Evolutionary conservation across 2,329 filamentous ascomycete genomes (phyloP), one percentile per base, ranked within the genome.

Genomic region (Fusarium mundagurra): DNA sequence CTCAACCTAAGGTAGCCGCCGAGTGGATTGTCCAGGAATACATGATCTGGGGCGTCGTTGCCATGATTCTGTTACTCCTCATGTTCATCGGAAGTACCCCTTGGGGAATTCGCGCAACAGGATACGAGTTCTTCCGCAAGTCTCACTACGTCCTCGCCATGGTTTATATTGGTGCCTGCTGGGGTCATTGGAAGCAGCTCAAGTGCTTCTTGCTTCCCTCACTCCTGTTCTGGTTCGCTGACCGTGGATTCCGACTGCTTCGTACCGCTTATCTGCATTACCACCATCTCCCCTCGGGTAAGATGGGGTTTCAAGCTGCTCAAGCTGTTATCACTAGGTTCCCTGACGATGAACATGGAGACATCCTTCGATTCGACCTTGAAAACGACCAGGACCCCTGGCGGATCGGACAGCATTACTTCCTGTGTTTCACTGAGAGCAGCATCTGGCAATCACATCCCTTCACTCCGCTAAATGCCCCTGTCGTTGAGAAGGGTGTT

Each of bases 81-180:
- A 81, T 94, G 4, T 88, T 91, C 66, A 78, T 90, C 10, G 84
- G 93, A 60, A 91, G 90, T 67, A 87, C 86, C 1, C 81, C 83
- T 4, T 83, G 81, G 78, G 91, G 86, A 2, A 92, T 94, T 65
- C 86, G 87, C 14, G 81, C 87, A 54, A 94, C 92, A 0, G 93
- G 93, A 6, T 94, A 95, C 80, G 93, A 95, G 77, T 91, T 92
- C 82, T 95, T 95, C 85, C 88, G 92, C 69, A 94, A 94, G 79
- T 84, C 88, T 1, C 93, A 95, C 79, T 94, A 94, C 75, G 84
- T 94, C 18, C 84, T 94, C 5, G 93, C 92, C 17, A 90, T 92
- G 83, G 81, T 94, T 9, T 95, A 94, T 80, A 88, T 95, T 18
- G 93, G 92, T 9, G 92, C 92, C 7, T 92, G 92, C 81, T 94